Evolutionary conservation across 768 basidiomycete genomes (phyloP).

Genomic region (Boletus subcaerulescens): DNA sequence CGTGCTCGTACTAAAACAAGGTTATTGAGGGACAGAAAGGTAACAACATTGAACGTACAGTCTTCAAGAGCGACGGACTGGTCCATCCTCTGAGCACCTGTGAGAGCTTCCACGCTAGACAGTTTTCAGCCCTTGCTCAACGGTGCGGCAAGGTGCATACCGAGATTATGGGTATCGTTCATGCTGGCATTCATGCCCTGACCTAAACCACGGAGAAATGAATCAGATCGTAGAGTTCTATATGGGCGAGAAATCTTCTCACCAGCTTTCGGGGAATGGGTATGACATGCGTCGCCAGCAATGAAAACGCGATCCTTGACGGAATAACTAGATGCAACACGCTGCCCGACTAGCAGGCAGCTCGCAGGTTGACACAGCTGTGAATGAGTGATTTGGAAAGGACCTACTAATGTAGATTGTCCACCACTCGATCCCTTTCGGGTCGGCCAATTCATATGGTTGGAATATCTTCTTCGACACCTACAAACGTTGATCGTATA

Average conservation of each 20-base stretch:
- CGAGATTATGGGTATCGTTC: slow-evolving; percentile 72
- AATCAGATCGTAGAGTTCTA: neutral
- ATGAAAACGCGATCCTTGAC: slow-evolving; percentile 68
- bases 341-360: slow-evolving; percentile 57
- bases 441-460: slow-evolving; percentile 52
- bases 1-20: slow-evolving; percentile 57
- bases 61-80: slow-evolving; percentile 36
- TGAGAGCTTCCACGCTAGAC: slow-evolving; percentile 45
- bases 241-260: neutral
- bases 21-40: neutral
- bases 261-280: slow-evolving; percentile 67
- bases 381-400: neutral
- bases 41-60: slow-evolving; percentile 27
- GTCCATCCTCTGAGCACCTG: slow-evolving; percentile 45
- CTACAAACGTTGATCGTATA: slow-evolving; percentile 27
- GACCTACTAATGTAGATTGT: slow-evolving; percentile 65
- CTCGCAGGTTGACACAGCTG: neutral
- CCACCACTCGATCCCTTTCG: slow-evolving; percentile 64
- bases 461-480: slow-evolving; percentile 53
- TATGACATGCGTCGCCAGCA: slow-evolving; percentile 73
- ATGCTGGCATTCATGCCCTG: slow-evolving; percentile 80
- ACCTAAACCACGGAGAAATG: slow-evolving; percentile 34
- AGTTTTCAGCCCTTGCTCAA: slow-evolving; percentile 47
- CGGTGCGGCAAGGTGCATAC: slow-evolving; percentile 25
- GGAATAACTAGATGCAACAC: slow-evolving; percentile 64